Base-by-base conservation (phyloP, 179 eudicot species). In the Corrigiola litoralis region DNA sequence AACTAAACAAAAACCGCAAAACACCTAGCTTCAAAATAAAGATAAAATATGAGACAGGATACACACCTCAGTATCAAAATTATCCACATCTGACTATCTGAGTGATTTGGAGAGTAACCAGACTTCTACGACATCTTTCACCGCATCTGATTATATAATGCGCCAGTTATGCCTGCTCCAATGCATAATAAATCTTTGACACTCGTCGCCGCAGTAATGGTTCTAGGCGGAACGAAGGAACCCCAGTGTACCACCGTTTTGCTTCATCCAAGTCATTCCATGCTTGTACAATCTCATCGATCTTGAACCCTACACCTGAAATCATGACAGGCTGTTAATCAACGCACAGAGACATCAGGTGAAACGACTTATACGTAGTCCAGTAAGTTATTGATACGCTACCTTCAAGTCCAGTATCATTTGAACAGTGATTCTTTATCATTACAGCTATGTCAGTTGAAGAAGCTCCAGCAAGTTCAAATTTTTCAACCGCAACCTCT, bases 191-290 rank as follows among this genome's bases (percentile, higher is more conserved):
- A 5, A 87, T 75, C 66, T 81, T 84, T 53, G 96, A 83, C 58
- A 79, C 85, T 52, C 91, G 83, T 55, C 95, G 69, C 58, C 88
- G 75, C 71, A 92, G 79, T 17, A 92, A 68, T 16, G 97, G 96
- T 71, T 90, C 98, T 42, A 92, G 60, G 33, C 95, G 81, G 60
- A 79, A 94, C 48, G 97, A 86, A 24, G 89, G 84, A 61, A 86
- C 79, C 57, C 77, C 76, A 34, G 76, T 82, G 65, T 81, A 78
- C 96, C 89, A 88, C 69, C 73, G 77, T 77, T 87, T 91, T 25
- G 96, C 99, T 66, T 95, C 99, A 73, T 88, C 85, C 95, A 95
- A 82, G 70, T 95, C 99, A 58, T 88, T 89, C 99, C 99, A 95
- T 49, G 97, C 97, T 69, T 95, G 96, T 66, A 95, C 84, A 73